Evolutionary conservation across 345 rosid species (phyloP).

Genomic region (Eutrema heterophyllum): DNA sequence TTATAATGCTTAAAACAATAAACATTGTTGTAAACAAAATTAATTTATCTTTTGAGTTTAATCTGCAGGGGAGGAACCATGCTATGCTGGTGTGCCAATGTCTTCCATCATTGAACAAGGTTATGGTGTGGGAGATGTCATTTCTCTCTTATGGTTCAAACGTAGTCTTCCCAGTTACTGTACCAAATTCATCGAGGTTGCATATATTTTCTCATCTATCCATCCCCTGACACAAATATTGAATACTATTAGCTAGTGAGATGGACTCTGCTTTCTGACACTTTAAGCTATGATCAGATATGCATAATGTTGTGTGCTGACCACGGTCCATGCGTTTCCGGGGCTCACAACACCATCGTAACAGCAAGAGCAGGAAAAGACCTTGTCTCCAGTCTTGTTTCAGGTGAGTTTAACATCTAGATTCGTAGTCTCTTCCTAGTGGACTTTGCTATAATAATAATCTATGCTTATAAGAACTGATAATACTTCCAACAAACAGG

Average conservation of each 20-base stretch:
- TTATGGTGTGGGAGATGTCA: conserved; percentile 92
- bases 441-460: background rate
- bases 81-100: conserved; percentile 99
- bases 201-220: conserved; percentile 13
- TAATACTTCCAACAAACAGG: conserved; percentile 42
- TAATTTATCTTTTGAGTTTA: background rate
- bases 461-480: background rate
- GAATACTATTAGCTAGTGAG: background rate
- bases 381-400: conserved; percentile 93
- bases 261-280: background rate
- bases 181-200: conserved; percentile 85
- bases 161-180: conserved; percentile 97
- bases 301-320: conserved; percentile 97
- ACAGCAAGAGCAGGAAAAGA: conserved; percentile 99
- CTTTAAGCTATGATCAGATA: conserved; percentile 48
- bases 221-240: background rate
- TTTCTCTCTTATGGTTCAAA: conserved; percentile 94
- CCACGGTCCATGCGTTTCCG: conserved; percentile 96
- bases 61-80: conserved; percentile 89
- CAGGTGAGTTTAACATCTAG: conserved; percentile 42
- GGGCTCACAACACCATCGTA: conserved; percentile 93
- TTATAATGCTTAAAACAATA: background rate
- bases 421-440: background rate
- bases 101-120: conserved; percentile 92
- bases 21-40: background rate